These are phyloP conservation scores for Aspergillus quadrilineatus DNA, from an alignment of 2,329 filamentous ascomycete species.

Conservation along the genomic window DNA sequence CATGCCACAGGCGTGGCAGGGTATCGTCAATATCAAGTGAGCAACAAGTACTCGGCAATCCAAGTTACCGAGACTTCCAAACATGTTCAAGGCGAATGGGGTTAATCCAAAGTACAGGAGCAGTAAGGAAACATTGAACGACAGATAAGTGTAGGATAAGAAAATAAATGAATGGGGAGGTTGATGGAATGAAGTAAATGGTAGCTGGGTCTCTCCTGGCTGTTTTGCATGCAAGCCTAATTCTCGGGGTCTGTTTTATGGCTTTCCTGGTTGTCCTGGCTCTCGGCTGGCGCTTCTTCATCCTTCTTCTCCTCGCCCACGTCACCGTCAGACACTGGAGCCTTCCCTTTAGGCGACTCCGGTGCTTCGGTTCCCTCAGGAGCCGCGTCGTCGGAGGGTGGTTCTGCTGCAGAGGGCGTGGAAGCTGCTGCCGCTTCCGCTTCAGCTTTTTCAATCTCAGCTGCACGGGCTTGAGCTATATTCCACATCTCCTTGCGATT, in stretches of 20 bases:
- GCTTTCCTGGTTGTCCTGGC: not conserved
- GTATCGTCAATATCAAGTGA: constrained; percentile 24
- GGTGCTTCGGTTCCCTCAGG: constrained; percentile 10
- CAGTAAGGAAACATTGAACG: constrained; percentile 1
- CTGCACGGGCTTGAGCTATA: constrained; percentile 51
- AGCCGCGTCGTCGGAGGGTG: constrained; percentile 10
- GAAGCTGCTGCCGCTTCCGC: constrained; percentile 27
- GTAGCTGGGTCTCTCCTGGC: not conserved
- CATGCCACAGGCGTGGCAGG: constrained; percentile 23
- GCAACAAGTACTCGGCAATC: constrained; percentile 12
- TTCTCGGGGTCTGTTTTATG: not conserved
- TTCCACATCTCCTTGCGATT: constrained; percentile 74
- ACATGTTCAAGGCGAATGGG: constrained; percentile 2
- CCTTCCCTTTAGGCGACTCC: constrained; percentile 12
- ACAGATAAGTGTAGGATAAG: not conserved
- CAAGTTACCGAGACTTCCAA: not conserved
- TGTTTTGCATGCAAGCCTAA: not conserved
- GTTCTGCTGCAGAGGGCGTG: constrained; percentile 23
- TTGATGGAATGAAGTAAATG: constrained; percentile 6
- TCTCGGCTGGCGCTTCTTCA: not conserved
- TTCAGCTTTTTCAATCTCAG: constrained; percentile 47
- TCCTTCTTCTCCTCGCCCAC: constrained; percentile 7
- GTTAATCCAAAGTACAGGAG: constrained; percentile 2
- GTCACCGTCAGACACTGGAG: constrained; percentile 6
- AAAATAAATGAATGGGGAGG: not conserved